Evolutionary conservation across 164 flowering plant genomes (phyloP), one percentile per base, ranked within the genome.

Genomic region (Tetrastigma voinierianum): DNA sequence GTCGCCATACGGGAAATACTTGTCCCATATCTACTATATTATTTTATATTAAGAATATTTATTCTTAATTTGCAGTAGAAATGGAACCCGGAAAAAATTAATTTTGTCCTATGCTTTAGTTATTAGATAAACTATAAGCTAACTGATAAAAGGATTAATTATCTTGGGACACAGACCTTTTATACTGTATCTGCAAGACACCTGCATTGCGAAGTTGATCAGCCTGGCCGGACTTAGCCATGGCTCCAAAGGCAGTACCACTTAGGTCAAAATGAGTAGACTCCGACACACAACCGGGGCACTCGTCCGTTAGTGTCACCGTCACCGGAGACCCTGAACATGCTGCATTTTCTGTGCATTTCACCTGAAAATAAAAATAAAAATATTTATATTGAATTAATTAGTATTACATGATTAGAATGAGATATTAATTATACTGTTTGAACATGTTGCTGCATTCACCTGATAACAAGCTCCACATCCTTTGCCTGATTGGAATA

Each of bases 381-480:
- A 7, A 0, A 32, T 32, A 32, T 32, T 32, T 3, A 32, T 32
- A 32, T 32, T 4, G 40, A n/a, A 32, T 32, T 32, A 32, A 32
- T 32, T 32, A 32, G 40, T 4, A 32, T 32, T 32, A 32, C 40
- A 32, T 32, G 6, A 32, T 32, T 32, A 32, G 6, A 32, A 32
- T 4, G 40, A 1, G 3, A 2, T 32, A 32, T 32, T 32, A 32
- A 32, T 32, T 32, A 32, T 32, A 32, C 40, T 32, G 40, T 32
- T n/a, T 4, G 40, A 32, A 32, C 6, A 32, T 32, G 40, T 32
- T 32, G 40, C 40, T 32, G 40, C 40, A 32, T 32, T 32, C 46
- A 88, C 89, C 91, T 85, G 78, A 65, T 77, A 90, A 73, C 91
- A 90, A 61, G 86, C 72, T 46, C 96, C 96, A 72, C 96, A 88